These are phyloP conservation scores for Aspergillus vadensis DNA, from an alignment of 2,329 filamentous ascomycete species.

Conservation along the genomic window DNA sequence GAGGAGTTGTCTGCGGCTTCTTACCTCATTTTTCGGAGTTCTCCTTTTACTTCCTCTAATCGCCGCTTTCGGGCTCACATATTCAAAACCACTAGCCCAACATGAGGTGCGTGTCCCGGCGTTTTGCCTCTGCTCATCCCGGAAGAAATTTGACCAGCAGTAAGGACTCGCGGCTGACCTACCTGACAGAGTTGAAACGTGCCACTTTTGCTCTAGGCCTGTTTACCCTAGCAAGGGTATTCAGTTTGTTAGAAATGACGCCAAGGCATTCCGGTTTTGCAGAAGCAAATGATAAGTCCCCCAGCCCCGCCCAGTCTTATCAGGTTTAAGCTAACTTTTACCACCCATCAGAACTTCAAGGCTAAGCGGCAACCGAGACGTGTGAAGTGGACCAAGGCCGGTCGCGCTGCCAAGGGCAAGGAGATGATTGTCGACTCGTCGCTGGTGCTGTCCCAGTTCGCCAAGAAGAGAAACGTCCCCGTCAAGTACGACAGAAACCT, in stretches of 20 bases:
- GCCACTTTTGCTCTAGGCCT: slow-evolving; percentile 69
- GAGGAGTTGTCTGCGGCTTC: not conserved
- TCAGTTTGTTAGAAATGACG: slow-evolving; percentile 59
- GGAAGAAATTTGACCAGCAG: not conserved
- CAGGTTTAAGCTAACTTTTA: slow-evolving; percentile 4
- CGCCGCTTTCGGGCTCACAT: not conserved
- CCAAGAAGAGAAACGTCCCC: slow-evolving; percentile 88
- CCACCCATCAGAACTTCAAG: slow-evolving; percentile 74
- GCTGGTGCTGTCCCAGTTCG: slow-evolving; percentile 70
- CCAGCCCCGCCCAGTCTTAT: not conserved
- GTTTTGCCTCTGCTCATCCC: not conserved
- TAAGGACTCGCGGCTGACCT: not conserved
- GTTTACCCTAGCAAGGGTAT: slow-evolving; percentile 67
- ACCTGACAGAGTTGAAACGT: slow-evolving; percentile 56
- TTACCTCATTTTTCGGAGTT: not conserved
- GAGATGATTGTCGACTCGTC: slow-evolving; percentile 92
- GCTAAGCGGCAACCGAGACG: slow-evolving; percentile 98
- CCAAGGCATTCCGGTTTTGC: slow-evolving; percentile 63
- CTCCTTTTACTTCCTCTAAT: not conserved
- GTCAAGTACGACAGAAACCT: slow-evolving; percentile 95
- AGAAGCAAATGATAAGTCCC: slow-evolving; percentile 56
- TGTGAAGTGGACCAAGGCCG: slow-evolving; percentile 95
- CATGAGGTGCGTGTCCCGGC: slow-evolving; percentile 24
- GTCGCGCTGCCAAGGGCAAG: slow-evolving; percentile 81
- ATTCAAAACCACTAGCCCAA: slow-evolving; percentile 7